A percentile compares a stretch with the other conserved stretches of the same genome.
phyloP scores from a whole-genome alignment of 148 eudicot genomes.

The Heliosperma pusillum region DNA sequence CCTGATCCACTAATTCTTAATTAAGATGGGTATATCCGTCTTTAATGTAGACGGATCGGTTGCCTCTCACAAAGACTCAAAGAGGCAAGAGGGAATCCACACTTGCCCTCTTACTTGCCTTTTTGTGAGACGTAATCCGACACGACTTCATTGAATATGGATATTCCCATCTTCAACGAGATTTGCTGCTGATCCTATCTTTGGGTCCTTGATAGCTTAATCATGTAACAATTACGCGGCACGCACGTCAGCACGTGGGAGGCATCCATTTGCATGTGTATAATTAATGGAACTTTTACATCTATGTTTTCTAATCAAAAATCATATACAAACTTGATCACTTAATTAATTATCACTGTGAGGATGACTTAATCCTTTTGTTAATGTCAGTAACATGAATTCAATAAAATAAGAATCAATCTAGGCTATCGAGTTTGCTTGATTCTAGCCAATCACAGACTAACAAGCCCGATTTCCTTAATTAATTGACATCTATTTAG shows the following conservation, averaged over 20 bases:
- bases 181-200: neutral
- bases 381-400: neutral
- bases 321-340: neutral
- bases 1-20: no score
- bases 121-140: no score
- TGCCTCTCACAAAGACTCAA: no score
- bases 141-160: no score
- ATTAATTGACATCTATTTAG: no score
- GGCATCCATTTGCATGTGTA: neutral
- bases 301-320: neutral
- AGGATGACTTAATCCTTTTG: neutral
- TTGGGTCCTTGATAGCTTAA: neutral
- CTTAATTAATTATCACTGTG: neutral
- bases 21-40: no score
- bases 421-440: neutral
- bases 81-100: no score
- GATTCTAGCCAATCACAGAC: no score
- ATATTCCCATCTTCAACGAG: no score
- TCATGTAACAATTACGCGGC: conserved; percentile 1
- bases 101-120: no score
- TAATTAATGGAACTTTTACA: neutral
- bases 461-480: no score
- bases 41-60: no score
- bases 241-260: neutral
- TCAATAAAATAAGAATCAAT: neutral